A percentile compares a stretch with the other conserved stretches of the same genome.
phyloP scores from a whole-genome alignment of 192 early-diverging fungal genomes.

The Linnemannia hyalina region DNA sequence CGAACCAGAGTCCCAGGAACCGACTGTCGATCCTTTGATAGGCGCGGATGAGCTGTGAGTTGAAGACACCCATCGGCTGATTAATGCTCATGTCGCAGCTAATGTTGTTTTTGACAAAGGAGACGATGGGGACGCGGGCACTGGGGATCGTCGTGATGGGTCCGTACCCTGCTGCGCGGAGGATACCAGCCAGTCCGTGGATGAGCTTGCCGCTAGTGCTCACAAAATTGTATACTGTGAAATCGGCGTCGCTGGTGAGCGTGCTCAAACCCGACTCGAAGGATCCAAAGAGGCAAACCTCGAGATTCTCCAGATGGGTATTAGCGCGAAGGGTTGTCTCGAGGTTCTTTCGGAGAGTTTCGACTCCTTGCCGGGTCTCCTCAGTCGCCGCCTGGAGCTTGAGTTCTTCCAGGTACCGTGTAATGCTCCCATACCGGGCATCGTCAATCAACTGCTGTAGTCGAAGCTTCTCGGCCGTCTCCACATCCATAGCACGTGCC shows the following conservation, averaged over 20 bases:
- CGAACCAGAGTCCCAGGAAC: not conserved
- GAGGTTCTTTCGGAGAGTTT: not conserved
- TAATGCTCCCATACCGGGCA: not conserved
- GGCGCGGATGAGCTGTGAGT: conserved; percentile 15
- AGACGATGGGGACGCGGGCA: conserved; percentile 16
- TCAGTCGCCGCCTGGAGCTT: not conserved
- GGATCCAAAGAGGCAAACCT: conserved; percentile 12
- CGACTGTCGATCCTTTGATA: conserved; percentile 22
- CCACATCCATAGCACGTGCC: not conserved
- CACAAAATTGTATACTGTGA: not conserved
- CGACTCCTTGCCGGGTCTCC: not conserved
- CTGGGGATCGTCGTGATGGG: not conserved
- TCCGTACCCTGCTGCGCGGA: not conserved
- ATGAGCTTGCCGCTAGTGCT: not conserved
- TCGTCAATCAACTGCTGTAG: not conserved
- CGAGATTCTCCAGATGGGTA: too few relatives aligned
- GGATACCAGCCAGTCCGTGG: not conserved
- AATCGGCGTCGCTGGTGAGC: conserved; percentile 3
- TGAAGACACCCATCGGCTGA: not conserved
- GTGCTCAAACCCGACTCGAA: not conserved
- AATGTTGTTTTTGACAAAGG: not conserved
- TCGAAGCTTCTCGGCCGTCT: not conserved
- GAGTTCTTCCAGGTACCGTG: not conserved
- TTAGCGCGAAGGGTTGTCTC: not conserved
- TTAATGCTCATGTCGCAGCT: conserved; percentile 16